A percentile compares a stretch with the other conserved stretches of the same genome.
phyloP scores from a whole-genome alignment of 139 green algal genomes.

The Closterium sp. region DNA sequence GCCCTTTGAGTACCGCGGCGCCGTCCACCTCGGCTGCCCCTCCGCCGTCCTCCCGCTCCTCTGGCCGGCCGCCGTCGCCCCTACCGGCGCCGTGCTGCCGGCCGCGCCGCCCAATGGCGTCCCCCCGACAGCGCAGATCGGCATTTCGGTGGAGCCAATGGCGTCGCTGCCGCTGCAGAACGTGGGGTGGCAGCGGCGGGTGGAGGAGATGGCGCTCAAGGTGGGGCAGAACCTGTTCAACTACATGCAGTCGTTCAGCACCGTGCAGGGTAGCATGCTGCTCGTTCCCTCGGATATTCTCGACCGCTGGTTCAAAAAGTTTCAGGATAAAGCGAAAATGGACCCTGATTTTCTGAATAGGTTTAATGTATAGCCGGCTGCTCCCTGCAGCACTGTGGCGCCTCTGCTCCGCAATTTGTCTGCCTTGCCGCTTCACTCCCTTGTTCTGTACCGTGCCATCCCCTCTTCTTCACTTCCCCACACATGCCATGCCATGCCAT shows the following conservation, averaged over 20 bases:
- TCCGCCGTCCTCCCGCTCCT: constrained; percentile 46
- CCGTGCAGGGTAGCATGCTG: constrained; percentile 15
- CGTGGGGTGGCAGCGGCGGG: constrained; percentile 18
- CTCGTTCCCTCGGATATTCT: constrained; percentile 57
- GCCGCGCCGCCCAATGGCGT: neutral
- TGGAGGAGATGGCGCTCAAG: constrained; percentile 33
- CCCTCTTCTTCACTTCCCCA: no score
- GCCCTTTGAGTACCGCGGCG: constrained; percentile 51
- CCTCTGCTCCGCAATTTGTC: neutral
- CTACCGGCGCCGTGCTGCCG: neutral
- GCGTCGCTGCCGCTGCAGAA: constrained; percentile 29
- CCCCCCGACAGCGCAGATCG: constrained; percentile 45
- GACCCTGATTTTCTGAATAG: constrained; percentile 46
- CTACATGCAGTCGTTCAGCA: constrained; percentile 50
- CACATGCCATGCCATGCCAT: no score
- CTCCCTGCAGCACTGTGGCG: neutral
- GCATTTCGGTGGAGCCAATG: constrained; percentile 54
- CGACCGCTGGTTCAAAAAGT: constrained; percentile 59
- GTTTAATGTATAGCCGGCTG: constrained; percentile 6
- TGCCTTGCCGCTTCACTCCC: no score
- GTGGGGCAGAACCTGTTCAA: constrained; percentile 51
- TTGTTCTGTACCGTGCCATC: no score
- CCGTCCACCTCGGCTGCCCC: constrained; percentile 37
- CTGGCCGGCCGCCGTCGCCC: constrained; percentile 32
- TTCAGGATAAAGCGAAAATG: constrained; percentile 42